Conservation (phyloP, 2,329 filamentous ascomycete species). For the Neofusicoccum kwambonambiense region DNA sequence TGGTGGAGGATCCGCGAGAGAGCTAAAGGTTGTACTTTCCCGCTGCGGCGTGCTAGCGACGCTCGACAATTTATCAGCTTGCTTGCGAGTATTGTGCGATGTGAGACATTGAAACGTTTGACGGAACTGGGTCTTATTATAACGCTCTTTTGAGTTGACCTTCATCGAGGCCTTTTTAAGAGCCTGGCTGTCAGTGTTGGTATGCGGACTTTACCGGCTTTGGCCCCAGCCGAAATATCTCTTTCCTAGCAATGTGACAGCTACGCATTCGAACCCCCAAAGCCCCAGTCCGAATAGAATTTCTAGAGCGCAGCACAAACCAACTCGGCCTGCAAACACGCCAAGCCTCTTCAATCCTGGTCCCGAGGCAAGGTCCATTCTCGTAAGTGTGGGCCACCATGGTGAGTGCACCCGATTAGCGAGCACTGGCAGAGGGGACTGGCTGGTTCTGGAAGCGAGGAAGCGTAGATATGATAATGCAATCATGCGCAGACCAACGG, state of each 20-base stretch:
- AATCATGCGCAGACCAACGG: conserved; percentile 31
- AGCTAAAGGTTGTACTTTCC: neutral
- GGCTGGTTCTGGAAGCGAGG: conserved; percentile 19
- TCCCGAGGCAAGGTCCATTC: neutral
- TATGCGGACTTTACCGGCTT: neutral
- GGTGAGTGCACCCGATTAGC: neutral
- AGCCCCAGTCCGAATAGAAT: conserved; percentile 33
- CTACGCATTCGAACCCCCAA: conserved; percentile 35
- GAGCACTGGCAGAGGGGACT: neutral
- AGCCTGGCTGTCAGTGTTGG: too few species aligned
- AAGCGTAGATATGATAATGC: conserved; percentile 22
- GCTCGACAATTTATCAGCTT: too few species aligned
- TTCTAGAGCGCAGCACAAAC: conserved; percentile 33
- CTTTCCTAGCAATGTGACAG: conserved; percentile 30
- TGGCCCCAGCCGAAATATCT: conserved; percentile 34
- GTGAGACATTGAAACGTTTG: too few species aligned
- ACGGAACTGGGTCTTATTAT: too few species aligned
- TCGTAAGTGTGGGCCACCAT: neutral
- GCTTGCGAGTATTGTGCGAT: too few species aligned
- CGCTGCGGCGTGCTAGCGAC: too few species aligned
- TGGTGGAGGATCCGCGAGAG: neutral
- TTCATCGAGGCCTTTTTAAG: too few species aligned
- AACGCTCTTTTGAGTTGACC: too few species aligned
- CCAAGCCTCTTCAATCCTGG: conserved; percentile 23
- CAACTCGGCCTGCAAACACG: conserved; percentile 30